phyloP scores from a whole-genome alignment of 1,139 yeast genomes.

The Geotrichum reessii region DNA sequence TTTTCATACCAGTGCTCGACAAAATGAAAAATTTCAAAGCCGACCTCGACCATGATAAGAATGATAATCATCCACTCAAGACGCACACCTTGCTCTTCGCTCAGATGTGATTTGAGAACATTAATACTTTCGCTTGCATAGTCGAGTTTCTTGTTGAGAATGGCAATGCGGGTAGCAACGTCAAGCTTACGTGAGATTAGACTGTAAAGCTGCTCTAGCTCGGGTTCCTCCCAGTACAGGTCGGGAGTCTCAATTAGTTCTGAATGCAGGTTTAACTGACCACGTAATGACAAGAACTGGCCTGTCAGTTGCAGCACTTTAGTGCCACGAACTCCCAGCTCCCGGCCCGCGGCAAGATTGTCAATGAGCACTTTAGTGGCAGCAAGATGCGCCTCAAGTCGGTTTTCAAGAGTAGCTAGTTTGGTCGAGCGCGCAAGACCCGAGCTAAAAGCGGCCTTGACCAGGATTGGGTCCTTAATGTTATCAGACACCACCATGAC shows the following conservation, averaged over 20 bases:
- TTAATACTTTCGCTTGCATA: slow-evolving; percentile 86
- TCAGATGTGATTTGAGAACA: slow-evolving; percentile 66
- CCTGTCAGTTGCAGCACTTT: slow-evolving; percentile 71
- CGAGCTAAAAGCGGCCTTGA: slow-evolving; percentile 83
- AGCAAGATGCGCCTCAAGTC: slow-evolving; percentile 60
- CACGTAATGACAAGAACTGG: slow-evolving; percentile 63
- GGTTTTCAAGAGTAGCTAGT: slow-evolving; percentile 67
- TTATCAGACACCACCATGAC: slow-evolving; percentile 56
- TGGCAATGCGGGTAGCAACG: slow-evolving; percentile 67
- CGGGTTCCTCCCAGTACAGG: slow-evolving; percentile 87
- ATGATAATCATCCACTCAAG: slow-evolving; percentile 85
- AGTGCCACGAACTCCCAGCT: slow-evolving; percentile 49
- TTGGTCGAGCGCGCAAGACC: slow-evolving; percentile 84
- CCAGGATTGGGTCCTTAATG: slow-evolving; percentile 50
- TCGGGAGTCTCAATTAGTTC: slow-evolving; percentile 91
- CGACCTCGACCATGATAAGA: slow-evolving; percentile 76
- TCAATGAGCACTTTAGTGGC: slow-evolving; percentile 62
- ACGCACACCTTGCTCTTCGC: slow-evolving; percentile 68
- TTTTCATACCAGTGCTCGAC: slow-evolving; percentile 39
- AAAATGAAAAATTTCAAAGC: slow-evolving; percentile 66
- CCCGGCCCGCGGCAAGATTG: slow-evolving; percentile 55
- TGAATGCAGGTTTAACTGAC: slow-evolving; percentile 77
- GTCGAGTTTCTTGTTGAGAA: slow-evolving; percentile 76
- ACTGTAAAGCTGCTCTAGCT: slow-evolving; percentile 67
- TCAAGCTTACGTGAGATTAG: slow-evolving; percentile 67